phyloP scores from a whole-genome alignment of 768 basidiomycete genomes.

The Phylloporus rhodoxanthus region DNA sequence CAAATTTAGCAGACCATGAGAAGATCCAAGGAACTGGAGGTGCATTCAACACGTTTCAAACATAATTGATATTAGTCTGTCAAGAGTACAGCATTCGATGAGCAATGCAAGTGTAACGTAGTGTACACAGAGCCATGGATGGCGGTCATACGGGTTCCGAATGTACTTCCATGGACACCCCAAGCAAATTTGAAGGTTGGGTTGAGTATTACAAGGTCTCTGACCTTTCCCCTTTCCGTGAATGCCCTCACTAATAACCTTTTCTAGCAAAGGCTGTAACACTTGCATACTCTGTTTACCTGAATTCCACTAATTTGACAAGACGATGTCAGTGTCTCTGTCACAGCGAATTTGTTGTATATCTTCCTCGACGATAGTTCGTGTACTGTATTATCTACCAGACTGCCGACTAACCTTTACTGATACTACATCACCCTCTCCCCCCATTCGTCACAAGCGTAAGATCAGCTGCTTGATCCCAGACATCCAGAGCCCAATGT shows the following conservation, averaged over 20 bases:
- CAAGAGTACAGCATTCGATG: not conserved
- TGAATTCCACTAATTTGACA: too few relatives aligned
- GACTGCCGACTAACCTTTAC: not conserved
- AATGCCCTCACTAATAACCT: too few relatives aligned
- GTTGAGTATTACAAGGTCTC: too few relatives aligned
- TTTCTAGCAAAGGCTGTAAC: too few relatives aligned
- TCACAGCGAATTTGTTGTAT: too few relatives aligned
- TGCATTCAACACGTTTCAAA: slow-evolving; percentile 44
- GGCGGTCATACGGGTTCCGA: too few relatives aligned
- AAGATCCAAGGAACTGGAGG: slow-evolving; percentile 80
- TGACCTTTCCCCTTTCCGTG: too few relatives aligned
- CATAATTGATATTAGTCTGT: slow-evolving; percentile 8
- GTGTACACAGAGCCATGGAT: not conserved
- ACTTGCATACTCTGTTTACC: too few relatives aligned
- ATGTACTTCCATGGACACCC: too few relatives aligned
- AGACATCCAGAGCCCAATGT: slow-evolving; percentile 84
- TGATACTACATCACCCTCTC: not conserved
- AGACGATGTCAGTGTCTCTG: too few relatives aligned
- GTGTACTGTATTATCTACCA: not conserved
- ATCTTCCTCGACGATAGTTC: not conserved
- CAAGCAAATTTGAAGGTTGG: too few relatives aligned
- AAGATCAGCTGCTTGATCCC: slow-evolving; percentile 85
- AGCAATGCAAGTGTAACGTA: slow-evolving; percentile 12
- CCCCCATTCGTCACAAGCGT: slow-evolving; percentile 41
- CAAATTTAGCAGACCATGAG: slow-evolving; percentile 82